These are phyloP conservation scores for Fusarium verrucosum DNA, from an alignment of 2,329 filamentous ascomycete genomes.

Conservation along the genomic window DNA sequence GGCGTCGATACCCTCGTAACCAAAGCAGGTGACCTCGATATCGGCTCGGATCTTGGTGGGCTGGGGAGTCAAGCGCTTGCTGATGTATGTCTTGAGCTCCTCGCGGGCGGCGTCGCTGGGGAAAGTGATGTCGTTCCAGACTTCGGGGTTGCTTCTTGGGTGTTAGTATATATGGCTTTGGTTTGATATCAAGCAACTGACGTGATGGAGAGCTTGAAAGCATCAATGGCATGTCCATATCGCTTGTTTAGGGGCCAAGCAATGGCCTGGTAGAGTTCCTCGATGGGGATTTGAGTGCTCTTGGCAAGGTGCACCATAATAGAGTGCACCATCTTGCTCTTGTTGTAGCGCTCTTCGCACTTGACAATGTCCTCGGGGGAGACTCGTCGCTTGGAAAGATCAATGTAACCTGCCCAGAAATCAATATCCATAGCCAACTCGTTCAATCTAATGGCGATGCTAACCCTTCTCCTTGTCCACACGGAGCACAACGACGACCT, in stretches of 20 bases:
- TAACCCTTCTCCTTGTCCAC: constrained; percentile 98
- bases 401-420: constrained; percentile 76
- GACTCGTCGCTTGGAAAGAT: constrained; percentile 97
- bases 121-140: constrained; percentile 94
- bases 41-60: constrained; percentile 99
- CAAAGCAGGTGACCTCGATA: constrained; percentile 94
- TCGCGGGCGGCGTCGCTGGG: constrained; percentile 84
- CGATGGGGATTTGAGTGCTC: constrained; percentile 94
- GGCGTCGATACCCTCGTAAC: constrained; percentile 97
- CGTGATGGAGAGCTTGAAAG: constrained; percentile 99
- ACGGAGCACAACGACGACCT: constrained; percentile 97
- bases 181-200: constrained; percentile 54
- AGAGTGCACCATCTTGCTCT: constrained; percentile 99
- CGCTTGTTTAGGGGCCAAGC: constrained; percentile 98
- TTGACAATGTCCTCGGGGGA: constrained; percentile 97
- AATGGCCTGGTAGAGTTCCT: constrained; percentile 92
- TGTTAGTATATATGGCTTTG: constrained; percentile 20
- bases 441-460: constrained; percentile 35
- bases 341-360: constrained; percentile 99
- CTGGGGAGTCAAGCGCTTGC: constrained; percentile 95
- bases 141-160: constrained; percentile 80
- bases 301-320: constrained; percentile 99
- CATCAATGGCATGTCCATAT: constrained; percentile 95
- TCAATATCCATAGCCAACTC: constrained; percentile 41
- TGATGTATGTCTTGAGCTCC: constrained; percentile 93